Evolutionary conservation across 495 filamentous ascomycete genomes (phyloP).

Genomic region (Recurvomyces mirabilis): DNA sequence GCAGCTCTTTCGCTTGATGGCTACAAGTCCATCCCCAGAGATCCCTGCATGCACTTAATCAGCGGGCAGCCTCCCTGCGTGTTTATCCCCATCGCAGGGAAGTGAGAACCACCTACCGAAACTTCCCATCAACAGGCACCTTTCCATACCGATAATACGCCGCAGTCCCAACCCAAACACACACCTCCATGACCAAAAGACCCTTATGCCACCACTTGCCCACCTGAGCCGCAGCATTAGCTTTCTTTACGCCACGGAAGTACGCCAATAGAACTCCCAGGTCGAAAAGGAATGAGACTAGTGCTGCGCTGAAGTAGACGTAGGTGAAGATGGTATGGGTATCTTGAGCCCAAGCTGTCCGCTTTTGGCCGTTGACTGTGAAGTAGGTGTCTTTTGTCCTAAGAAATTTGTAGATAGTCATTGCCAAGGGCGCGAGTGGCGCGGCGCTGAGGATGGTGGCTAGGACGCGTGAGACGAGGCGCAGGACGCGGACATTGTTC

Average conservation of each 20-base stretch:
- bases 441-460: conserved; percentile 3
- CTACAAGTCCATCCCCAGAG: conserved; percentile 33
- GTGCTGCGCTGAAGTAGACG: conserved; percentile 9
- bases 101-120: background rate
- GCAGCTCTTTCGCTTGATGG: conserved; percentile 23
- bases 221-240: conserved; percentile 6
- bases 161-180: conserved; percentile 4
- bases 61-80: background rate
- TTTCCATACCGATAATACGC: conserved; percentile 7
- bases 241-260: conserved; percentile 4
- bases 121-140: conserved; percentile 4
- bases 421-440: conserved; percentile 4
- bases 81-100: no score
- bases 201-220: background rate
- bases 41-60: conserved; percentile 18
- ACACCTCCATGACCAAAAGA: conserved; percentile 2
- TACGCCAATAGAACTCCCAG: conserved; percentile 8
- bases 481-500: conserved; percentile 11
- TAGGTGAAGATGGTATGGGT: conserved; percentile 10
- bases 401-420: conserved; percentile 13
- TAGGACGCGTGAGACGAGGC: conserved; percentile 9
- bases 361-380: conserved; percentile 9
- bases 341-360: conserved; percentile 11
- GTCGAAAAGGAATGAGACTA: conserved; percentile 6
- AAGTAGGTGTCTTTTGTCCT: conserved; percentile 5